Evolutionary conservation across 75 land plant species (phyloP).

Genomic region (Pinus tabuliformis): DNA sequence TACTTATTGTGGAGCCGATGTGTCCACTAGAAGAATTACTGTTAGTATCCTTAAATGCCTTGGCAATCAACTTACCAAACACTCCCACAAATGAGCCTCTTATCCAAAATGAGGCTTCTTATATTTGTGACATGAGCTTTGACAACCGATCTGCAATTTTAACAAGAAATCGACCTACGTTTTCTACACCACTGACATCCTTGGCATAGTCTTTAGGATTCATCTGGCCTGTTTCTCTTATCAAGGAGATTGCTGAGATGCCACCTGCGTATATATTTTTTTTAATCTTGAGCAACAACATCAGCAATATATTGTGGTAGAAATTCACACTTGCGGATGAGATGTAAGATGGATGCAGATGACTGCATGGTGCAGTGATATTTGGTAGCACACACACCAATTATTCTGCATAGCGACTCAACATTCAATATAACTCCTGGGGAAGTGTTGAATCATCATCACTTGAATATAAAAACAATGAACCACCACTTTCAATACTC

Average conservation of each 20-base stretch:
- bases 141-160: no score
- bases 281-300: slow-evolving; percentile 61
- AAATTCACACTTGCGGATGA: slow-evolving; percentile 84
- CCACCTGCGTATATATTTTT: slow-evolving; percentile 76
- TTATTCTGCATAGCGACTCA: slow-evolving; percentile 71
- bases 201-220: slow-evolving; percentile 81
- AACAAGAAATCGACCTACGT: slow-evolving; percentile 81
- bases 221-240: slow-evolving; percentile 81
- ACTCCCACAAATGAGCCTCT: slow-evolving; percentile 87
- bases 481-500: no score
- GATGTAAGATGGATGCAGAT: slow-evolving; percentile 75
- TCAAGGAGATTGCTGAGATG: slow-evolving; percentile 62
- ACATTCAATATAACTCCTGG: no score
- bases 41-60: slow-evolving; percentile 76
- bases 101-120: slow-evolving; percentile 89
- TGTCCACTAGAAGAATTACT: slow-evolving; percentile 59
- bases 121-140: slow-evolving; percentile 81
- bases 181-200: slow-evolving; percentile 86
- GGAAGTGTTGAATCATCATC: no score
- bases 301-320: slow-evolving; percentile 71
- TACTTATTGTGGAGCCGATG: slow-evolving; percentile 78
- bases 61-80: slow-evolving; percentile 78
- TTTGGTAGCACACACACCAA: no score
- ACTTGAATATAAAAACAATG: no score
- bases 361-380: slow-evolving; percentile 65